Base-by-base conservation (phyloP, 2,329 filamentous ascomycete genomes). In the Aspergillus quadrilineatus region DNA sequence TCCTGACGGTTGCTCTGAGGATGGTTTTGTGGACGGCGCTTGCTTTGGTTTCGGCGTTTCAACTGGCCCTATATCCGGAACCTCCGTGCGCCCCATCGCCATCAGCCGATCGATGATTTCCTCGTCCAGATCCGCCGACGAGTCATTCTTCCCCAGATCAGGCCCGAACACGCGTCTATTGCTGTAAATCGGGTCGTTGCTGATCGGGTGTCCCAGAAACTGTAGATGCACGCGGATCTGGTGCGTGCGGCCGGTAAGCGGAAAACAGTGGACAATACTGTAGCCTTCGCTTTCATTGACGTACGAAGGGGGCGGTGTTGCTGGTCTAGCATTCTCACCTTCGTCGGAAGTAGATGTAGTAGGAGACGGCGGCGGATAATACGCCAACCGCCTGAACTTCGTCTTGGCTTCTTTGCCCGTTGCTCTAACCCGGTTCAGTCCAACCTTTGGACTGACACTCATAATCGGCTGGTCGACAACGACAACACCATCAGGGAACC, bases 171-270 rank as follows among this genome's bases (percentile, higher is more conserved):
- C 94, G 56, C 87, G 86, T 69, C 90, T 87, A 70, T 99, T 99
- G 66, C 90, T 92, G 73, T 99, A 99, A 65, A 99, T 97, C 6
- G 94, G 94, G 69, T 99, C 94, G 72, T 99, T 99, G 62, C 91
- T 87, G 65, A 99, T 97, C 1, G 94, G 94, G 69, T 97, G 89
- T 1, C 94, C 94, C 3, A 99, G 80, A 72, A 90, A 96, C 70
- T 99, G 94, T 14, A 99, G 81, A 68, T 99, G 94, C 15, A 99
- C 94, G 34, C 94, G 86, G 48, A 99, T 83, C 73, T 99, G 94
- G 69, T 99, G 94, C 10, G 94, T 99, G 50, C 94, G 85, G 0
- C 94, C 94, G 0, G 94, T 99, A 29, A 97, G 84, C 0, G 94
- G 94, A 56, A 96, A 83, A 71, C 94, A 97, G 64, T 94, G 89